These are phyloP conservation scores for Elsinoe ampelina DNA, from an alignment of 2,329 filamentous ascomycete genomes.

Conservation along the genomic window DNA sequence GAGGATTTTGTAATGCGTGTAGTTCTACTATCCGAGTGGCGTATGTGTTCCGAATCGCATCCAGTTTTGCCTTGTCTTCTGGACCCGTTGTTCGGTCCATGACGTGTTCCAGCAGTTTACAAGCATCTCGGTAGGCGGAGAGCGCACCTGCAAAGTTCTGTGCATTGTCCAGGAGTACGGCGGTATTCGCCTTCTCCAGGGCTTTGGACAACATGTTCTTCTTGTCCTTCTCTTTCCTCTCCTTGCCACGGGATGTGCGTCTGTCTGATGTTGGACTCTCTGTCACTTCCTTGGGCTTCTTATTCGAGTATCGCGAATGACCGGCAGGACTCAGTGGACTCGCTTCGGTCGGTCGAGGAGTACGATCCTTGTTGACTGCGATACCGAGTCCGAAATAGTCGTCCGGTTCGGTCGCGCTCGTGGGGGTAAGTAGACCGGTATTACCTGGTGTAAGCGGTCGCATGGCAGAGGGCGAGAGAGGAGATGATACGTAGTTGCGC, in stretches of 20 bases:
- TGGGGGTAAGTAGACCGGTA: conserved; percentile 24
- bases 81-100: conserved; percentile 74
- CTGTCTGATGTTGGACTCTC: conserved; percentile 6
- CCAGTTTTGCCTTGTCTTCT: conserved; percentile 81
- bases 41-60: conserved; percentile 87
- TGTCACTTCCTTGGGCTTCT: conserved; percentile 1
- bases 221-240: conserved; percentile 46
- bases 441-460: conserved; percentile 18
- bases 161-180: conserved; percentile 90
- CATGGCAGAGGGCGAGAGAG: conserved; percentile 24
- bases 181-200: conserved; percentile 88
- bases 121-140: conserved; percentile 85
- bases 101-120: conserved; percentile 76
- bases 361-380: conserved; percentile 19
- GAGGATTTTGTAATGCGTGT: conserved; percentile 50
- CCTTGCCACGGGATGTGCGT: conserved; percentile 17
- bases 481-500: conserved; percentile 5
- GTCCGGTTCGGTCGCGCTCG: conserved; percentile 22
- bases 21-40: conserved; percentile 80
- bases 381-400: conserved; percentile 26
- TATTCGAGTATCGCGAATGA: conserved; percentile 14
- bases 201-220: conserved; percentile 97
- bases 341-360: conserved; percentile 21
- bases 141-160: conserved; percentile 89
- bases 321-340: conserved; percentile 15